Evolutionary conservation across 139 green algal genomes (phyloP).

Genomic region (Astrephomene gubernaculifera): DNA sequence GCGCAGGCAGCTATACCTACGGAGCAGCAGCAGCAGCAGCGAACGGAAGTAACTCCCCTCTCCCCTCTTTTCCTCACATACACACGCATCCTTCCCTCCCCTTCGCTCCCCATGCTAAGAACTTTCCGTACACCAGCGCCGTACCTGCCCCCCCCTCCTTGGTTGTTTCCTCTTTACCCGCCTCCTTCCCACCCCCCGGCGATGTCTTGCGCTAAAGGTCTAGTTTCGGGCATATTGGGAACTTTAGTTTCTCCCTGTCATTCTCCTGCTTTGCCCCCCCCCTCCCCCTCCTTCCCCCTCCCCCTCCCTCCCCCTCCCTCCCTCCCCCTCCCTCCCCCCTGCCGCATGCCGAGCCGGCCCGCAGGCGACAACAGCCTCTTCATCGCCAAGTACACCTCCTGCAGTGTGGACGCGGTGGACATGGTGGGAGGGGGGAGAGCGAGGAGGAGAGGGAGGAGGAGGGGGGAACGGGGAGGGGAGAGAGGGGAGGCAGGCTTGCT

Average conservation of each 20-base stretch:
- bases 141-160: not conserved
- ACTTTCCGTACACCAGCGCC: not conserved
- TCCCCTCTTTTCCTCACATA: not conserved
- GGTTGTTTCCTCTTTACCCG: no score
- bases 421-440: not conserved
- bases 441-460: not conserved
- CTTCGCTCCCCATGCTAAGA: not conserved
- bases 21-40: not conserved
- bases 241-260: no score
- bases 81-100: not conserved
- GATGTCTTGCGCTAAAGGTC: no score
- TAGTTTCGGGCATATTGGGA: no score
- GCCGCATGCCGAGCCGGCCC: no score
- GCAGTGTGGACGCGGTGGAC: conserved; percentile 9
- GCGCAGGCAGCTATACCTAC: not conserved
- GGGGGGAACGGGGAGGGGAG: not conserved
- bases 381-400: conserved; percentile 14
- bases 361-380: conserved; percentile 29
- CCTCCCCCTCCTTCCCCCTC: not conserved
- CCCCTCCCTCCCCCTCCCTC: not conserved
- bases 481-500: not conserved
- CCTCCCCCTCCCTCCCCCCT: not conserved
- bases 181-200: no score
- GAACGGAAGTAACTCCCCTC: not conserved
- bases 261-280: no score